Percentiles rank a stretch among this genome's conserved stretches.
These are phyloP conservation scores for Trichoderma semiorbis DNA, from an alignment of 2,329 filamentous ascomycete genomes.

Conservation along the genomic window DNA sequence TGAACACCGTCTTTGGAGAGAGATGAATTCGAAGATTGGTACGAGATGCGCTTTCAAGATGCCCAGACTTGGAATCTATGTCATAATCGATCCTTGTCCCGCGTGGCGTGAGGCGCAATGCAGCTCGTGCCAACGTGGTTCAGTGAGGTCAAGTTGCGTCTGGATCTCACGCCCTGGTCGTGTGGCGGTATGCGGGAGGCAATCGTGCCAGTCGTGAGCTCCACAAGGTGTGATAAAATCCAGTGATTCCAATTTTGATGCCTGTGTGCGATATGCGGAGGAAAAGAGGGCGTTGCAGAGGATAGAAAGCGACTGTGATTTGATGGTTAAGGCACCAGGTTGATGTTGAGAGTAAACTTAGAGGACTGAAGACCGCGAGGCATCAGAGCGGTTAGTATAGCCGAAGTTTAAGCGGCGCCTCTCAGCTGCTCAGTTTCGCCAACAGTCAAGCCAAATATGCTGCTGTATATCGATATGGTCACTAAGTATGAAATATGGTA, in stretches of 20 bases:
- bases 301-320: neutral
- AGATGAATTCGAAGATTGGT: neutral
- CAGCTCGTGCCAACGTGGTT: neutral
- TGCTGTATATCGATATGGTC: neutral
- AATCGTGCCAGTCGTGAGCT: no score
- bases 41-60: neutral
- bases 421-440: neutral
- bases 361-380: neutral
- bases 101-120: neutral
- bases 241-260: neutral
- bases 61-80: neutral
- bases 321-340: neutral
- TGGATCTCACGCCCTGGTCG: neutral
- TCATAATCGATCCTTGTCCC: neutral
- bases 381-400: neutral
- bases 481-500: neutral
- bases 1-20: neutral
- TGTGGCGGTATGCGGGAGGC: neutral
- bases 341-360: slow-evolving; percentile 11
- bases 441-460: neutral
- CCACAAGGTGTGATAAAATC: neutral
- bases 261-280: neutral
- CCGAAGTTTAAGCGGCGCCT: slow-evolving; percentile 16
- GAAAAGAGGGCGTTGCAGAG: neutral
- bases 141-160: neutral